Base-by-base conservation (phyloP, 1,139 yeast genomes). In the Sugiyamaella paludigena region DNA sequence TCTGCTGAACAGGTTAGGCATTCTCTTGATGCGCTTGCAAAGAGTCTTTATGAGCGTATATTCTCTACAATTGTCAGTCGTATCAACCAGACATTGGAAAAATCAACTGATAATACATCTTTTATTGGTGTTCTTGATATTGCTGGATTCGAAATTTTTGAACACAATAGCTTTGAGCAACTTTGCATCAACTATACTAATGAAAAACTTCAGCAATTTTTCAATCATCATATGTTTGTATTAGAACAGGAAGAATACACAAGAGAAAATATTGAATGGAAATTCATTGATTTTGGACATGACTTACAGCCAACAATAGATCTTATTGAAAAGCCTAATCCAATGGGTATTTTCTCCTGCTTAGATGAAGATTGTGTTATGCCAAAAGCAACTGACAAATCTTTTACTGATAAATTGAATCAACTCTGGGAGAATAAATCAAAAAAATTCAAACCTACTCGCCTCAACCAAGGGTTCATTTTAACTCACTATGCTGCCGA, bases 171-270 rank as follows among this genome's bases (percentile, higher is more conserved):
- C 1, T 92, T 94, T 66, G 99, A 94, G 66, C 99, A 94, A 68
- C 76, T 94, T 39, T 92, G 98, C 69, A 94, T 94, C 64, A 94
- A 94, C 63, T 92, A 87, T 66, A 92, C 98, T 43, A 94, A 94
- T 67, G 99, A 94, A 68, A 89, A 87, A 64, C 74, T 94, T 40
- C 98, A 94, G 68, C 98, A 94, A 66, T 92, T 89, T 63, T 94
- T 94, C 77, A 94, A 94, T 64, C 98, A 94, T 66, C 98, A 92
- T 67, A 91, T 95, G 80, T 94, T 94, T 71, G 95, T 91, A 11
- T 75, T 94, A 37, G 99, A 94, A 67, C 99, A 94, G 69, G 91
- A 91, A 63, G 98, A 94, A 68, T 94, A 94, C 62, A 72, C 91
- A 53, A 79, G 89, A 50, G 98, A 94, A 69, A 87, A 89, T 57